A percentile compares a stretch with the other conserved stretches of the same genome.
Evolutionary conservation across 371 early-diverging fungal species (phyloP).

Genomic region (Astathelohania contejeani): DNA sequence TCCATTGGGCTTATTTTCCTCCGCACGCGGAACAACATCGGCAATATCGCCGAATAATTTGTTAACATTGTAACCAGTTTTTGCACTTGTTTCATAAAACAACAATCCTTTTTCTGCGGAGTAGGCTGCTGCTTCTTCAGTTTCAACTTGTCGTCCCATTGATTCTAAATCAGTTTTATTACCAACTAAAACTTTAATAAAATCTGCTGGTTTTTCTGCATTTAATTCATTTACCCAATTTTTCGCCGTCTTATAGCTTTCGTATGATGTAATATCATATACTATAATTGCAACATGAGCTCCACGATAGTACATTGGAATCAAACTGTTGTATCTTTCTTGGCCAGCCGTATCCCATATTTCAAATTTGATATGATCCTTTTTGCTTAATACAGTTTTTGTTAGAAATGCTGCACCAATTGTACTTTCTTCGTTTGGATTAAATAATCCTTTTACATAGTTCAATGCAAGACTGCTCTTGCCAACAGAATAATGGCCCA

Average conservation of each 20-base stretch:
- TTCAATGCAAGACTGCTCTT: conserved; percentile 53
- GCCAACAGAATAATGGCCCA: conserved; percentile 51
- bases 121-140: conserved; percentile 70
- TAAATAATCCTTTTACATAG: conserved; percentile 90
- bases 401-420: conserved; percentile 98
- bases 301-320: conserved; percentile 83
- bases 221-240: conserved; percentile 78
- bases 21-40: conserved; percentile 60
- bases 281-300: conserved; percentile 77
- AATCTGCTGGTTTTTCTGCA: conserved; percentile 71
- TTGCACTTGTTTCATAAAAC: conserved; percentile 79
- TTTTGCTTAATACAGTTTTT: conserved; percentile 55
- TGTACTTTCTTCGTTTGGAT: conserved; percentile 91
- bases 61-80: conserved; percentile 71
- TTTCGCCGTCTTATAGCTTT: conserved; percentile 69
- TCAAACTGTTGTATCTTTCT: conserved; percentile 79
- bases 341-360: conserved; percentile 79
- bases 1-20: not conserved
- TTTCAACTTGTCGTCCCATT: conserved; percentile 61
- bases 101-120: conserved; percentile 64
- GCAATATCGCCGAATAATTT: conserved; percentile 59
- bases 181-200: conserved; percentile 65
- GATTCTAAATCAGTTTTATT: conserved; percentile 72
- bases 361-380: conserved; percentile 61
- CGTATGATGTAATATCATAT: conserved; percentile 83